phyloP scores from a whole-genome alignment of 306 rosid genomes.

The Cicer bijugum region DNA sequence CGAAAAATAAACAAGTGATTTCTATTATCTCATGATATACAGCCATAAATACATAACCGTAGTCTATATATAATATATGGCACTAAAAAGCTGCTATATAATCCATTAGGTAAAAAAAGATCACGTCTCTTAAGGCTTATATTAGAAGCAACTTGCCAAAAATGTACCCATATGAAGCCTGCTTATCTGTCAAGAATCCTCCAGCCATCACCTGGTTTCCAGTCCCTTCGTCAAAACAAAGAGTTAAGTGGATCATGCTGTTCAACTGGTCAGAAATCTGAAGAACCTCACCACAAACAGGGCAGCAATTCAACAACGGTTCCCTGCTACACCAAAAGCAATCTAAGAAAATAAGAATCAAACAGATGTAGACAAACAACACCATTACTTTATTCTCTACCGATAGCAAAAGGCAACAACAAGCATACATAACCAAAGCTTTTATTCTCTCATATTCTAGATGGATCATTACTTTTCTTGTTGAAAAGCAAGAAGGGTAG shows the following conservation, averaged over 20 bases:
- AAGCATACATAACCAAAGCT: slow-evolving; percentile 31
- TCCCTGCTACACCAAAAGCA: slow-evolving; percentile 67
- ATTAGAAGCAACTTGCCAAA: slow-evolving; percentile 34
- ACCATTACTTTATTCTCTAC: background rate
- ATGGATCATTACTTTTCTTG: slow-evolving; percentile 78
- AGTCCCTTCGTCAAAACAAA: slow-evolving; percentile 96
- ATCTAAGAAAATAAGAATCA: slow-evolving; percentile 40
- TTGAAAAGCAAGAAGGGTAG: slow-evolving; percentile 80
- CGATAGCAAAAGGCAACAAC: slow-evolving; percentile 24
- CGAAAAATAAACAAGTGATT: slow-evolving; percentile 16
- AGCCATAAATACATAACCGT: slow-evolving; percentile 26
- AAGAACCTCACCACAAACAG: slow-evolving; percentile 96
- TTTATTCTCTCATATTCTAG: slow-evolving; percentile 34
- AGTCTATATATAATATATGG: slow-evolving; percentile 17
- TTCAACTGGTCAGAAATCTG: slow-evolving; percentile 74
- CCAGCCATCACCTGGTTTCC: slow-evolving; percentile 98
- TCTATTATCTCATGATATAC: slow-evolving; percentile 33
- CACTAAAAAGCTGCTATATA: slow-evolving; percentile 30
- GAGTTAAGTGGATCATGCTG: slow-evolving; percentile 79
- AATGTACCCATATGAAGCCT: slow-evolving; percentile 90
- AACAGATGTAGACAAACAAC: slow-evolving; percentile 21
- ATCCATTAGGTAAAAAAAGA: slow-evolving; percentile 26
- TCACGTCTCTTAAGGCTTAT: background rate
- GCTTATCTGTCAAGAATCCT: slow-evolving; percentile 90
- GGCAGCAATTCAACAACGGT: slow-evolving; percentile 80